These are phyloP conservation scores for Panus rudis DNA, from an alignment of 768 basidiomycete species.

Conservation along the genomic window DNA sequence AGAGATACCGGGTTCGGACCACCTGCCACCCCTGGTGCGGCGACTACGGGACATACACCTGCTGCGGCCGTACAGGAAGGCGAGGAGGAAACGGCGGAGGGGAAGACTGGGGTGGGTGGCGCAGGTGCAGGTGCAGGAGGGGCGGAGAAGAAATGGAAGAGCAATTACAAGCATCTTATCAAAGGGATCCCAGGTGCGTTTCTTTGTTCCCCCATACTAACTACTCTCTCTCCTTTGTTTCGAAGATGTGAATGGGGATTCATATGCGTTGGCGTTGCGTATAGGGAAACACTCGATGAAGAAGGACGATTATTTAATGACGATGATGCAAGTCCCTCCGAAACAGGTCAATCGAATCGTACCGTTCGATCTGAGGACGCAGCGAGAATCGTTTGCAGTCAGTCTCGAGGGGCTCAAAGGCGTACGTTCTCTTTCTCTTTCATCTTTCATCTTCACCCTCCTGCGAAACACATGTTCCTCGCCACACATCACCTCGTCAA, in stretches of 20 bases:
- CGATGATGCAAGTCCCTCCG: conserved; percentile 59
- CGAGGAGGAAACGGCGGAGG: conserved; percentile 43
- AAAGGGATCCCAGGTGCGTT: conserved; percentile 65
- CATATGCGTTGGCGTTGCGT: conserved; percentile 2
- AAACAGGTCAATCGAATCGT: conserved; percentile 61
- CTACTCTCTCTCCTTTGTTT: not conserved
- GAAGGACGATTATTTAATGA: conserved; percentile 67
- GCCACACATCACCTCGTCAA: not conserved
- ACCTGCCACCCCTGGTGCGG: conserved; percentile 13
- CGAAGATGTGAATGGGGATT: too few relatives aligned
- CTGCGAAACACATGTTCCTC: not conserved
- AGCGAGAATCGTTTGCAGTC: conserved; percentile 67
- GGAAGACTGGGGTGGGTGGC: conserved; percentile 32
- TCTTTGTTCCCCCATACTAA: not conserved
- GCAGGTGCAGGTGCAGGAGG: too few relatives aligned
- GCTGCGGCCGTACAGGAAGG: conserved; percentile 40
- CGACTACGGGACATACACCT: conserved; percentile 29
- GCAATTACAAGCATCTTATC: conserved; percentile 70
- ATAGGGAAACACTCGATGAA: conserved; percentile 74
- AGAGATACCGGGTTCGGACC: conserved; percentile 14
- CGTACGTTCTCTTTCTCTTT: conserved; percentile 2
- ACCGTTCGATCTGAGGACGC: conserved; percentile 59
- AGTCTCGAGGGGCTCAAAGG: conserved; percentile 35
- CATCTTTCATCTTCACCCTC: conserved; percentile 11
- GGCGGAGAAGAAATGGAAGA: conserved; percentile 69